Percentiles rank a stretch among this genome's conserved stretches.
phyloP scores from a whole-genome alignment of 768 basidiomycete species.

The Nevesoporus exiguus region DNA sequence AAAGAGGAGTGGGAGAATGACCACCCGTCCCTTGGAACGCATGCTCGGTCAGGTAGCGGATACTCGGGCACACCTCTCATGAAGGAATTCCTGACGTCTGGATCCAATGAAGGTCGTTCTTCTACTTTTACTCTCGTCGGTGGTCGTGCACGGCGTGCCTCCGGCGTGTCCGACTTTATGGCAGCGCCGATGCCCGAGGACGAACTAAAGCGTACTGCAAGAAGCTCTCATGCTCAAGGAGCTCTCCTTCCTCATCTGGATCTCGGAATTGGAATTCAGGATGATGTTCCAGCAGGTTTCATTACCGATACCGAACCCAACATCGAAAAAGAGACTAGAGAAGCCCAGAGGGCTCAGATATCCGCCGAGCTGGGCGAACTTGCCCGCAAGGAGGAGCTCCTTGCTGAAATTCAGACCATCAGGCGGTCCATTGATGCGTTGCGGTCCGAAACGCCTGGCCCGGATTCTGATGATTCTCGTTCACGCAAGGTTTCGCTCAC shows the following conservation, averaged over 20 bases:
- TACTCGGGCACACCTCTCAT: constrained; percentile 63
- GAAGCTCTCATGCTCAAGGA: constrained; percentile 45
- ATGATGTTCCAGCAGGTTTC: constrained; percentile 70
- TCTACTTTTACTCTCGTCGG: constrained; percentile 51
- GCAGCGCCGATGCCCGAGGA: constrained; percentile 60
- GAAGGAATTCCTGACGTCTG: constrained; percentile 56
- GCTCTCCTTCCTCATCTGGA: constrained; percentile 68
- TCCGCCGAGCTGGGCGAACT: constrained; percentile 48
- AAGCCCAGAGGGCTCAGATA: constrained; percentile 34
- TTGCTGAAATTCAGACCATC: constrained; percentile 76
- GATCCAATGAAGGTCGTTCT: constrained; percentile 40
- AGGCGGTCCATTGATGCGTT: constrained; percentile 75
- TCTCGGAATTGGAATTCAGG: constrained; percentile 69
- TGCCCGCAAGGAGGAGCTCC: constrained; percentile 65
- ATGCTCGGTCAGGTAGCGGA: constrained; percentile 61
- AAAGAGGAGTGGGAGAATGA: constrained; percentile 84
- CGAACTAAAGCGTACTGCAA: constrained; percentile 50
- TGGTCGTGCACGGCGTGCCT: constrained; percentile 56
- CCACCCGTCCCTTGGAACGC: constrained; percentile 62
- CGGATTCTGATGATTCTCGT: constrained; percentile 48
- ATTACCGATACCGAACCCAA: constrained; percentile 46
- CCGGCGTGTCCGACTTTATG: constrained; percentile 72
- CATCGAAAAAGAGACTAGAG: constrained; percentile 28
- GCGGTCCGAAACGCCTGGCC: constrained; percentile 61
- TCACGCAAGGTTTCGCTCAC: constrained; percentile 63